Base-by-base conservation (phyloP, 306 rosid genomes). In the Hippophae tibetana region DNA sequence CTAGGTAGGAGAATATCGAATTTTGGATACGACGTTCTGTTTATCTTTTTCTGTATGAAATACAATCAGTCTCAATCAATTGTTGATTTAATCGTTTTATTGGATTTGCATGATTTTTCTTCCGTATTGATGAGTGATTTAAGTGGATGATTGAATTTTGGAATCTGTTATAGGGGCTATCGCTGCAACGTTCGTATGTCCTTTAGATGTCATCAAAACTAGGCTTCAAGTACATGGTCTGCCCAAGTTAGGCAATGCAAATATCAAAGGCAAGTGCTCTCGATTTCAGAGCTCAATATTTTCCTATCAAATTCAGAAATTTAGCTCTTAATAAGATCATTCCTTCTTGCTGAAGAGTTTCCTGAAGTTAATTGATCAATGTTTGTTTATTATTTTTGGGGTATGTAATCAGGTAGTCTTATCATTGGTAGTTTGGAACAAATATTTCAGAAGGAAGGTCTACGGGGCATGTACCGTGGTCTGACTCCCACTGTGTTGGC, bases 401-500 rank as follows among this genome's bases (percentile, higher is more conserved):
- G 3, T 47, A 31, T 31, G 38, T 31, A 31, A 31, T 52, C 76
- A 79, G 92, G 95, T 52, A 83, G 97, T 59, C 64, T 89, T 47
- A 86, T 89, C 62, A 75, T 89, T 58, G 85, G 82, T 54, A 86
- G 95, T 58, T 78, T 89, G 82, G 64, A 81, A 60, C 89, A 89
- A 74, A 83, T 86, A 62, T 69, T 79, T 76, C 85, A 68, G n/a
- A 81, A 74, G 81, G 97, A 88, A 70, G 96, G 96, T 31, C 52
- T 89, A 8, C 95, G 92, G 6, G 97, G 97, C 64, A 81, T 89
- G 97, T 89, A 89, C 69, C 89, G 92, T 25, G 97, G 97, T 31
- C 85, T 89, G 52, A 54, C 95, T 58, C 97, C 97, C 12, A 89
- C 97, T 47, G 92, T 76, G 61, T 65, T 86, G 50, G 97, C 97